These are phyloP conservation scores for Penicillium sp. DNA, from an alignment of 2,329 filamentous ascomycete species.

Conservation along the genomic window DNA sequence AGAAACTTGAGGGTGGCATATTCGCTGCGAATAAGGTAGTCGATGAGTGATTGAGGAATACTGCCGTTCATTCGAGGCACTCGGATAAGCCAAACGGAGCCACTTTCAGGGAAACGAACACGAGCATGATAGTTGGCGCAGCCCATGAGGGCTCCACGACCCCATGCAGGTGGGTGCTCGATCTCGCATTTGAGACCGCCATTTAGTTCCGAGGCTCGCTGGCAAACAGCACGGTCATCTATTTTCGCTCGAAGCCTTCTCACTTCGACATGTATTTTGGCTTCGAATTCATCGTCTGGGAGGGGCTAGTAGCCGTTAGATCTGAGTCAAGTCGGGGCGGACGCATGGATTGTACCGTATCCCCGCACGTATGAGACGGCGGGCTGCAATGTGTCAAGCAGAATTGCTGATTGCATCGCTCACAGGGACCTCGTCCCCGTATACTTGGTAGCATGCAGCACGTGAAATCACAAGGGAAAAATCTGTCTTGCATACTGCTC, in stretches of 20 bases:
- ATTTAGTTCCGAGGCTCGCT: slow-evolving; percentile 12
- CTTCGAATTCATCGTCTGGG: slow-evolving; percentile 10
- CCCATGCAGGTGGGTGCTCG: slow-evolving; percentile 9
- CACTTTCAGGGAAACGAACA: slow-evolving; percentile 5
- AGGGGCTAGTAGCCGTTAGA: slow-evolving; percentile 6
- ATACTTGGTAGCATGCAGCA: no score
- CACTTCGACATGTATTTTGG: slow-evolving; percentile 11
- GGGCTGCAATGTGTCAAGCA: no score
- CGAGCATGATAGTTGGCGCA: slow-evolving; percentile 16
- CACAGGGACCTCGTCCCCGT: no score
- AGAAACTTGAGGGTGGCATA: slow-evolving; percentile 44
- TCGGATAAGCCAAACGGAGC: slow-evolving; percentile 10
- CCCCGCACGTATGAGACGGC: no score
- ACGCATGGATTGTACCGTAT: no score
- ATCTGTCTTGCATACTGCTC: no score
- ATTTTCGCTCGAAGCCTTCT: slow-evolving; percentile 6
- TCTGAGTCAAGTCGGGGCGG: neutral
- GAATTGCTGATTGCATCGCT: no score
- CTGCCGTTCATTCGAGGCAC: slow-evolving; percentile 13
- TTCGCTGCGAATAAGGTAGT: slow-evolving; percentile 38
- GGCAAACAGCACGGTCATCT: slow-evolving; percentile 9
- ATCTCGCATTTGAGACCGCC: slow-evolving; percentile 11
- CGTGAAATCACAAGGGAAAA: no score
- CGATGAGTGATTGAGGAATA: slow-evolving; percentile 12
- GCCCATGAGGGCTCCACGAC: slow-evolving; percentile 2